These are phyloP conservation scores for Huntiella bhutanensis DNA, from an alignment of 2,329 filamentous ascomycete species.

Conservation along the genomic window DNA sequence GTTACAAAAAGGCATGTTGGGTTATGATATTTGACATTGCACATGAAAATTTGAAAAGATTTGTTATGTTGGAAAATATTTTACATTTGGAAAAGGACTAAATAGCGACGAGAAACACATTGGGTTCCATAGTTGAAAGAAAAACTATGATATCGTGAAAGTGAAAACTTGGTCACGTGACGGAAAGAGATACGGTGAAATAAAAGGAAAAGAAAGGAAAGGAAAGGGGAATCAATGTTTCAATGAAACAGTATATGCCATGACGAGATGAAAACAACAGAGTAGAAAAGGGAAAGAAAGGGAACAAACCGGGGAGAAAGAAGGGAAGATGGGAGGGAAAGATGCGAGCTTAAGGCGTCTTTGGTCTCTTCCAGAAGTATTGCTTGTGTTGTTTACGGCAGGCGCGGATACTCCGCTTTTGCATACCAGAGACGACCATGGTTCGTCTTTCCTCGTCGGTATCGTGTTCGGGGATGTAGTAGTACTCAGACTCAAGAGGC, in stretches of 20 bases:
- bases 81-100: too few relatives aligned
- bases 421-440: slow-evolving; percentile 64
- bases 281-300: not conserved
- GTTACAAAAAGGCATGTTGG: not conserved
- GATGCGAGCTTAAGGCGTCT: slow-evolving; percentile 28
- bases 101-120: not conserved
- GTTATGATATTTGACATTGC: too few relatives aligned
- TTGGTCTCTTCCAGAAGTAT: slow-evolving; percentile 51
- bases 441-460: slow-evolving; percentile 51
- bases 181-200: not conserved
- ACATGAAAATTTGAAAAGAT: too few relatives aligned
- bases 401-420: slow-evolving; percentile 72
- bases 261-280: not conserved
- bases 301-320: not conserved
- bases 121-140: not conserved
- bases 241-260: not conserved
- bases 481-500: slow-evolving; percentile 85
- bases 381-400: slow-evolving; percentile 94
- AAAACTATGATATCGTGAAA: too few relatives aligned
- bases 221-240: not conserved
- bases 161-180: too few relatives aligned
- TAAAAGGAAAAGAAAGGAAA: not conserved
- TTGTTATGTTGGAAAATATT: too few relatives aligned
- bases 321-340: not conserved
- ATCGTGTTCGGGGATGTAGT: slow-evolving; percentile 82